These are phyloP conservation scores for Hypoxylon sp. DNA, from an alignment of 2,329 filamentous ascomycete genomes.

Conservation along the genomic window DNA sequence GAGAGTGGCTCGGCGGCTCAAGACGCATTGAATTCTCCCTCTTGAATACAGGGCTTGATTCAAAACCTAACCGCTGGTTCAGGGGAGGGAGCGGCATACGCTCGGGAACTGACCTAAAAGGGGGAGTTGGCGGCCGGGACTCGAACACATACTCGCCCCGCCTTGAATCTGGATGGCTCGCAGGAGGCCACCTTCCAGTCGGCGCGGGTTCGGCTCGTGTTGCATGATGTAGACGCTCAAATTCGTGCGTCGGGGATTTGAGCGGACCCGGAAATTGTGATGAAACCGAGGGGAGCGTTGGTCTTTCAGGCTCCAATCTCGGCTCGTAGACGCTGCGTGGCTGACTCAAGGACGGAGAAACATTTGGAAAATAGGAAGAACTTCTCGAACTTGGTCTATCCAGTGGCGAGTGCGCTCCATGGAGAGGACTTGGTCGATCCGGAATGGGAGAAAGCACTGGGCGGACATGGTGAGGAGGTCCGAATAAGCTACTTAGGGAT, in stretches of 20 bases:
- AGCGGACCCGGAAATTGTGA: constrained; percentile 60
- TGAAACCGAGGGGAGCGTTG: constrained; percentile 51
- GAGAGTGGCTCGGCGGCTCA: constrained; percentile 48
- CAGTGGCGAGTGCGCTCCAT: constrained; percentile 61
- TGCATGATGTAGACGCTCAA: constrained; percentile 52
- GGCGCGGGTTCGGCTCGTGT: constrained; percentile 45
- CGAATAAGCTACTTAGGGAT: constrained; percentile 70
- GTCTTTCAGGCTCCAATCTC: constrained; percentile 62
- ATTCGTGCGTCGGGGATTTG: constrained; percentile 62
- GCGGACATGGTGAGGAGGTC: constrained; percentile 61
- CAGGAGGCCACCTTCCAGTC: constrained; percentile 57
- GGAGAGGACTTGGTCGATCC: constrained; percentile 62
- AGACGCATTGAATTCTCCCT: constrained; percentile 50
- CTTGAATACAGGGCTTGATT: constrained; percentile 47
- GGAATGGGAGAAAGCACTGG: constrained; percentile 63
- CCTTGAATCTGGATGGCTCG: constrained; percentile 61
- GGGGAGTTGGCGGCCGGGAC: constrained; percentile 59
- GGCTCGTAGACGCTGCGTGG: constrained; percentile 64
- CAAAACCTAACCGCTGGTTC: constrained; percentile 46
- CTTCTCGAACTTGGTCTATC: constrained; percentile 61
- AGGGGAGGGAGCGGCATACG: constrained; percentile 50
- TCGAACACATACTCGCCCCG: constrained; percentile 63
- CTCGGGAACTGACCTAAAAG: constrained; percentile 50
- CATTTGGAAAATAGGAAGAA: constrained; percentile 64
- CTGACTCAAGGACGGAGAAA: constrained; percentile 58